Evolutionary conservation across 129 eudicot species (phyloP), one percentile per base, ranked within the genome.

Genomic region (Escallonia herrerae): DNA sequence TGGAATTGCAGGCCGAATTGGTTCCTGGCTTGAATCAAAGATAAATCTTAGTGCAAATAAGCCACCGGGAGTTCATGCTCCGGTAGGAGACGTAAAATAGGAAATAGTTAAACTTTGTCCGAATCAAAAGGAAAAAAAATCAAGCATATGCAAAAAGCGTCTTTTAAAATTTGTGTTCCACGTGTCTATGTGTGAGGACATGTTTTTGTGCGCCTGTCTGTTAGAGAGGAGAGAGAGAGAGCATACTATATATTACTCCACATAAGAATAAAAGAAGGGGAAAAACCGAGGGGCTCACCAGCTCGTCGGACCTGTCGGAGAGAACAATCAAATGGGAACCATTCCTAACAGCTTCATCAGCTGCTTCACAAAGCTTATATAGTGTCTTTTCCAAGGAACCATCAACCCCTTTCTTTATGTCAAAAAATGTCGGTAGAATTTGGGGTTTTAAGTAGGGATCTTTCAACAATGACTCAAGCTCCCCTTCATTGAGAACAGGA

Each of bases 331-430:
- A 77, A 62, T 94, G 99, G 58, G 87, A 94, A 72, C 99, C 99
- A 78, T 84, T 94, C 89, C 99, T 94, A 57, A 94, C 99, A 65
- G 99, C 99, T 78, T 94, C 99, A 77, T 94, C 99, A 67, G 99
- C 99, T 45, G 86, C 99, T 86, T 94, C 97, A 82, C 99, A 94
- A 45, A 94, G 86, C 71, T 83, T 89, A 67, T 72, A 14, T 43
- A 94, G 62, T 64, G 93, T 80, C 82, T 79, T 86, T 69, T 86
- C 83, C 67, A 94, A 78, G 53, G 99, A 94, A 60, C 99, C 97
- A 44, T 94, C 99, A 46, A 94, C 77, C 50, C 99, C 99, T 74
- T 86, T 94, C 67, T 90, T 65, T 68, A 94, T 86, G 77, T 94
- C 77, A 55, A 86, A 94, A 68, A 86, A 94, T 62, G 88, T 84